phyloP scores from a whole-genome alignment of 1,139 yeast species.

The Sugiyamaella castrensis region DNA sequence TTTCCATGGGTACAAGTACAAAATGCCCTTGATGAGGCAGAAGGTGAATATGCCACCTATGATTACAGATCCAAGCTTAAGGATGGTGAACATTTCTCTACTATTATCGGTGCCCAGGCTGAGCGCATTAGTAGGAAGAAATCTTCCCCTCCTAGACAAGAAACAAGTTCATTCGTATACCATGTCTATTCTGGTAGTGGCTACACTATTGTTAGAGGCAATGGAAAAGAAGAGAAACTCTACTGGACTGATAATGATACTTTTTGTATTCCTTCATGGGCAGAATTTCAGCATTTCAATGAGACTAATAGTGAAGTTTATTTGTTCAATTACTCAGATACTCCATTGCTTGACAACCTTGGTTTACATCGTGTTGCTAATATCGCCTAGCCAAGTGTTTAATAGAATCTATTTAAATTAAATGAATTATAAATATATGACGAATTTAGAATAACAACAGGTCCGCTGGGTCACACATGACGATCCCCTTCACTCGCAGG shows the following conservation, averaged over 20 bases:
- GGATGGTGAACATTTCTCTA: conserved; percentile 17
- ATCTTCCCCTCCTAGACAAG: conserved; percentile 24
- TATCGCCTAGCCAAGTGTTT: not conserved
- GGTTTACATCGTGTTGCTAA: conserved; percentile 18
- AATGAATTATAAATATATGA: no score
- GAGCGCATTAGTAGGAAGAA: conserved; percentile 22
- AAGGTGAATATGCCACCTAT: conserved; percentile 22
- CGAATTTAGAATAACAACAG: not conserved
- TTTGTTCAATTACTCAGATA: conserved; percentile 27
- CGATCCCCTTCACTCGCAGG: no score
- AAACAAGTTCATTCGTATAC: conserved; percentile 27
- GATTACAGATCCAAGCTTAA: conserved; percentile 16
- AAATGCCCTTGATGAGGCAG: conserved; percentile 20
- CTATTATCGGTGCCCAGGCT: conserved; percentile 29
- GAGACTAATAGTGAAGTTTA: conserved; percentile 16
- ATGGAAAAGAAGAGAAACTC: conserved; percentile 17
- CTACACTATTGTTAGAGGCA: conserved; percentile 20
- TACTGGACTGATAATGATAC: conserved; percentile 26
- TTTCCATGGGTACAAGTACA: conserved; percentile 28
- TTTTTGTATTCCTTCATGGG: conserved; percentile 31
- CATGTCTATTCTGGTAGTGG: conserved; percentile 28
- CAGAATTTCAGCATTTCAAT: conserved; percentile 25
- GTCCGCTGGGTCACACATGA: no score
- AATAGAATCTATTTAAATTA: no score
- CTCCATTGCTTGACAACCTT: conserved; percentile 26